A percentile compares a stretch with the other conserved stretches of the same genome.
These are phyloP conservation scores for Melanogaster broomeanus DNA, from an alignment of 768 basidiomycete species.

Conservation along the genomic window DNA sequence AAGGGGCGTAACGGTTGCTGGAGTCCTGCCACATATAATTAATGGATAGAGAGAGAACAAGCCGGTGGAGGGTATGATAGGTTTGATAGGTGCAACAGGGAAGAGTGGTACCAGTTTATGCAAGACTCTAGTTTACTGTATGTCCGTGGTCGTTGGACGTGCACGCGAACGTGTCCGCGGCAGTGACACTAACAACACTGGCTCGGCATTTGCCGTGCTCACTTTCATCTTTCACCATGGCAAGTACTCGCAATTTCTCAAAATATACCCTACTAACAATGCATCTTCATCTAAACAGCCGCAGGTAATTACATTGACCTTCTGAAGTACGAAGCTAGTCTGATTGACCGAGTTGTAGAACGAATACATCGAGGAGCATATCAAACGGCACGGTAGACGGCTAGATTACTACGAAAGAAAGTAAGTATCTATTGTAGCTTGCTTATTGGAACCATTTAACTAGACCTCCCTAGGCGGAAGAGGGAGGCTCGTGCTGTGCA, in stretches of 20 bases:
- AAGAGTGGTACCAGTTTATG: neutral
- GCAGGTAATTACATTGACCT: slow-evolving; percentile 48
- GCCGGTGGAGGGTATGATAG: neutral
- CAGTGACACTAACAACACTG: neutral
- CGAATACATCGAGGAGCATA: slow-evolving; percentile 99
- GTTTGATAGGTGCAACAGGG: neutral
- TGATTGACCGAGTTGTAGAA: slow-evolving; percentile 55
- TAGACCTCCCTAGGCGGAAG: slow-evolving; percentile 60
- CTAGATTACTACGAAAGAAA: slow-evolving; percentile 95
- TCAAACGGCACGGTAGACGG: slow-evolving; percentile 94
- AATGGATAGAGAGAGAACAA: neutral
- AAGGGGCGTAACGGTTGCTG: slow-evolving; percentile 54
- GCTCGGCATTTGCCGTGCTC: slow-evolving; percentile 31
- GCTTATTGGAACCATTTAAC: neutral
- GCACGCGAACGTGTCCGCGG: slow-evolving; percentile 2
- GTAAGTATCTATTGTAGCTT: slow-evolving; percentile 46
- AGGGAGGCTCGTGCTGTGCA: slow-evolving; percentile 78
- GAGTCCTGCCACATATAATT: slow-evolving; percentile 75
- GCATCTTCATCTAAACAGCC: slow-evolving; percentile 43
- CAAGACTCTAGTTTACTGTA: neutral
- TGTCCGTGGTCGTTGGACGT: slow-evolving; percentile 12
- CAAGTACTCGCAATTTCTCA: slow-evolving; percentile 11
- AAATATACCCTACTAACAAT: slow-evolving; percentile 11
- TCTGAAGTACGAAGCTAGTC: neutral
- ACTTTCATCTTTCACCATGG: slow-evolving; percentile 22